phyloP scores from a whole-genome alignment of 306 rosid genomes.

The Arachis stenosperma region DNA sequence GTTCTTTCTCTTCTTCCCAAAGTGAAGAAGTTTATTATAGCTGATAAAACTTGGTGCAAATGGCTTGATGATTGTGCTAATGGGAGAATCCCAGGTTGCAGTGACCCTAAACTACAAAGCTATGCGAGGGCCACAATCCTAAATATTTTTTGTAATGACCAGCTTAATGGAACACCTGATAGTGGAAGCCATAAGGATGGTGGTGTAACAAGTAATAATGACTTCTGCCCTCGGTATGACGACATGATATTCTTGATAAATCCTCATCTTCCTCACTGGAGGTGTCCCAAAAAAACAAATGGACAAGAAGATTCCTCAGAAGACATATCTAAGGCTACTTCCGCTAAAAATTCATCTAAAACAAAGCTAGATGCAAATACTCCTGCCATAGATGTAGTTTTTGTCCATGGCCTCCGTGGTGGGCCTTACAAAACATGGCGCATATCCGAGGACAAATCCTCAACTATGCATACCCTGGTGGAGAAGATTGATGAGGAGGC shows the following conservation, averaged over 20 bases:
- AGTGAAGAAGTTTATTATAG: slow-evolving; percentile 69
- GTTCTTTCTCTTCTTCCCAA: slow-evolving; percentile 81
- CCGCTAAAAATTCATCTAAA: slow-evolving; percentile 43
- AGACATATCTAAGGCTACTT: slow-evolving; percentile 40
- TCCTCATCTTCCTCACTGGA: slow-evolving; percentile 92
- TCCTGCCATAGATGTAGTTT: slow-evolving; percentile 79
- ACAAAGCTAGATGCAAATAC: slow-evolving; percentile 38
- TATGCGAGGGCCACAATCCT: slow-evolving; percentile 83
- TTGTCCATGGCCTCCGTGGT: slow-evolving; percentile 93
- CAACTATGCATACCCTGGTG: slow-evolving; percentile 76
- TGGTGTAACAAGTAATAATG: slow-evolving; percentile 45
- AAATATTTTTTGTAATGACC: slow-evolving; percentile 64
- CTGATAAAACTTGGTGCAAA: slow-evolving; percentile 69
- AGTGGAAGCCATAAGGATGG: slow-evolving; percentile 45
- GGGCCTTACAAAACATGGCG: slow-evolving; percentile 97
- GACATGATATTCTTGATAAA: slow-evolving; percentile 82
- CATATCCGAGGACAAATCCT: slow-evolving; percentile 86
- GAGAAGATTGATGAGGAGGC: slow-evolving; percentile 98
- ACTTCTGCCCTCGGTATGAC: slow-evolving; percentile 70
- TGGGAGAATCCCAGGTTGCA: slow-evolving; percentile 88
- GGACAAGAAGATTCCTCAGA: slow-evolving; percentile 41
- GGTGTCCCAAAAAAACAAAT: slow-evolving; percentile 51
- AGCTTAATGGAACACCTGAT: slow-evolving; percentile 45
- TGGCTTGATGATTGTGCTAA: slow-evolving; percentile 96
- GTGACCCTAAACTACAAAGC: slow-evolving; percentile 81